These are phyloP conservation scores for Pyrenophora teres DNA, from an alignment of 2,329 filamentous ascomycete genomes.

Conservation along the genomic window DNA sequence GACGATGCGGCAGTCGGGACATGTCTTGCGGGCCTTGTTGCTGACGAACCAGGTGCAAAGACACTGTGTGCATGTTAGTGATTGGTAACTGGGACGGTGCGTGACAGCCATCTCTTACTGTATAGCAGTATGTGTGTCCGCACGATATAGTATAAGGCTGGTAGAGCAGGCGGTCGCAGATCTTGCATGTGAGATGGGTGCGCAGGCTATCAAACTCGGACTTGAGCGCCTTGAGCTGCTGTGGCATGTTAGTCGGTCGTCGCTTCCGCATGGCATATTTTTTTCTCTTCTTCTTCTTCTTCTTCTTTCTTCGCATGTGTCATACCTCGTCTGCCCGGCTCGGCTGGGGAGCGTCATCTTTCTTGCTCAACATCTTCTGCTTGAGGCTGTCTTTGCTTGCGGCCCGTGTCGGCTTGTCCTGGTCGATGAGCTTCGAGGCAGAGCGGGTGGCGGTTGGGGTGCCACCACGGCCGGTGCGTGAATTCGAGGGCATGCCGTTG, in stretches of 20 bases:
- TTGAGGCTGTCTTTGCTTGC: slow-evolving; percentile 48
- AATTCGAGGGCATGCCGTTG: slow-evolving; percentile 34
- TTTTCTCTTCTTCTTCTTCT: too few relatives aligned
- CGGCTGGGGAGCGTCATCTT: slow-evolving; percentile 39
- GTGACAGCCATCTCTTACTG: slow-evolving; percentile 49
- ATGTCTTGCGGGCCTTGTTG: slow-evolving; percentile 65
- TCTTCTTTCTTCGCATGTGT: too few relatives aligned
- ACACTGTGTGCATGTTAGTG: slow-evolving; percentile 52
- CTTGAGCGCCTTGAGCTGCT: slow-evolving; percentile 48
- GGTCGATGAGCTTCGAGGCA: slow-evolving; percentile 36
- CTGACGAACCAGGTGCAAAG: slow-evolving; percentile 60
- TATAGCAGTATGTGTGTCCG: slow-evolving; percentile 75
- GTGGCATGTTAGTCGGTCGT: slow-evolving; percentile 28
- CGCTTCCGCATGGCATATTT: not conserved
- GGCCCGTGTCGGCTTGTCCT: slow-evolving; percentile 36
- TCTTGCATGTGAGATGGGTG: slow-evolving; percentile 66
- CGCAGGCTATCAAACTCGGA: slow-evolving; percentile 66
- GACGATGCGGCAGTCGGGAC: slow-evolving; percentile 67
- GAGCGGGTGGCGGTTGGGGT: slow-evolving; percentile 37
- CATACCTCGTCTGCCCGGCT: slow-evolving; percentile 44
- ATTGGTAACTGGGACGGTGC: slow-evolving; percentile 12
- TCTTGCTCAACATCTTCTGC: slow-evolving; percentile 42
- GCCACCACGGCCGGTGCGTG: slow-evolving; percentile 29
- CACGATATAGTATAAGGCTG: slow-evolving; percentile 71
- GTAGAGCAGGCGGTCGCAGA: slow-evolving; percentile 70